Base-by-base conservation (phyloP, 2,329 filamentous ascomycete species). In the Ophiostoma perfectum region DNA sequence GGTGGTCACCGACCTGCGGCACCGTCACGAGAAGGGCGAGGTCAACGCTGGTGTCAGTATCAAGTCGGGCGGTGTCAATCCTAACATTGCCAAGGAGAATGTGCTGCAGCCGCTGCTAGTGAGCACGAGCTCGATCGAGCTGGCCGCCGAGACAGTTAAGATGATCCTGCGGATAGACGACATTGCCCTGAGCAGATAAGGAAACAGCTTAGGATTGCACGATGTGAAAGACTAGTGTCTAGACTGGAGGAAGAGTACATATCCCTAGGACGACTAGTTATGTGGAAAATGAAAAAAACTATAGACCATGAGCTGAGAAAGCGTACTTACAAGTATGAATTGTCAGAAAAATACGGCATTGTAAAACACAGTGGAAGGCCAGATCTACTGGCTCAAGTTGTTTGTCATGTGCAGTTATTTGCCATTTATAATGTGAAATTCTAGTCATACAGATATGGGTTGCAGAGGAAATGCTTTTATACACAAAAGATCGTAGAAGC, bases 131-230 rank as follows among this genome's bases (percentile, higher is more conserved):
- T 93, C 95, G 38, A 95, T 99, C 75, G 94, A 99, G 83, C 81
- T 99, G 79, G 95, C 95, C 42, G 93, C 94, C 7, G 95, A 99
- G 85, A 99, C 95, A 70, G 95, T 98, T 75, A 99, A 98, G 88
- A 95, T 97, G 92, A 88, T 88, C 76, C 78, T 88, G 76, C 84
- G 86, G 77, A 88, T 88, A 80, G 86, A 88, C 76, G 86, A 88
- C 75, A 88, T 88, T 79, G 85, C 85, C 65, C 78, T 88, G 77
- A 87, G 82, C 75, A 82, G 86, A 79, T 88, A 84, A 62, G 58
- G 27, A 27, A 27, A 27, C 3, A 66, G 44, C 68, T 49, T 60
- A 38, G 55, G 14, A 27, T 60, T 8, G 42, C 42, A 60, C 38
- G 27, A 5, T 38, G 6, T 36, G 4, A 2, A 60, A 12, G 55